Evolutionary conservation across 805 yeast genomes (phyloP).

Genomic region (Saccharomycopsis lassenensis): DNA sequence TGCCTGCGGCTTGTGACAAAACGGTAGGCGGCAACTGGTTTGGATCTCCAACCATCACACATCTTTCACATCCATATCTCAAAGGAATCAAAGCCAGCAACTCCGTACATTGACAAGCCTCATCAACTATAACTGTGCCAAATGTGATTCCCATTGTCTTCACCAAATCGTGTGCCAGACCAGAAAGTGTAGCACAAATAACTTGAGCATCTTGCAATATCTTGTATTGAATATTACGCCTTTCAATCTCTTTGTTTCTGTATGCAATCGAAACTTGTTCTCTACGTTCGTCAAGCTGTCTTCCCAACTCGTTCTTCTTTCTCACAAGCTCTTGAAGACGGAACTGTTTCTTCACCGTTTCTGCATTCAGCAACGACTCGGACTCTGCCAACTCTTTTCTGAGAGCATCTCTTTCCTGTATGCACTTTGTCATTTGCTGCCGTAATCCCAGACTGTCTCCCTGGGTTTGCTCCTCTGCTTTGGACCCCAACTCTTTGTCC

Average conservation of each 20-base stretch:
- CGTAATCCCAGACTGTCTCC: slow-evolving; percentile 41
- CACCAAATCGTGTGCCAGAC: slow-evolving; percentile 84
- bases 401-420: slow-evolving; percentile 46
- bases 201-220: slow-evolving; percentile 68
- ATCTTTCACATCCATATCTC: slow-evolving; percentile 78
- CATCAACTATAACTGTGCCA: slow-evolving; percentile 89
- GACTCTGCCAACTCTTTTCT: slow-evolving; percentile 30
- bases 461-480: slow-evolving; percentile 27
- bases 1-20: slow-evolving; percentile 76
- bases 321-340: slow-evolving; percentile 46
- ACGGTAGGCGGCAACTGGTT: slow-evolving; percentile 97
- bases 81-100: slow-evolving; percentile 84
- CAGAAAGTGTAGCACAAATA: slow-evolving; percentile 86
- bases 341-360: slow-evolving; percentile 34
- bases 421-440: slow-evolving; percentile 39
- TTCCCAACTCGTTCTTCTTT: slow-evolving; percentile 58
- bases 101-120: slow-evolving; percentile 96
- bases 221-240: slow-evolving; percentile 62
- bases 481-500: slow-evolving; percentile 42
- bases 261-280: slow-evolving; percentile 58
- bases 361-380: slow-evolving; percentile 34
- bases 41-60: slow-evolving; percentile 98
- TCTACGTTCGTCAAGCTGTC: slow-evolving; percentile 65
- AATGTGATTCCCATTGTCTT: slow-evolving; percentile 65
- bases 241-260: slow-evolving; percentile 69